Evolutionary conservation across 805 yeast genomes (phyloP).

Genomic region (Grigorovia transvaalensis): DNA sequence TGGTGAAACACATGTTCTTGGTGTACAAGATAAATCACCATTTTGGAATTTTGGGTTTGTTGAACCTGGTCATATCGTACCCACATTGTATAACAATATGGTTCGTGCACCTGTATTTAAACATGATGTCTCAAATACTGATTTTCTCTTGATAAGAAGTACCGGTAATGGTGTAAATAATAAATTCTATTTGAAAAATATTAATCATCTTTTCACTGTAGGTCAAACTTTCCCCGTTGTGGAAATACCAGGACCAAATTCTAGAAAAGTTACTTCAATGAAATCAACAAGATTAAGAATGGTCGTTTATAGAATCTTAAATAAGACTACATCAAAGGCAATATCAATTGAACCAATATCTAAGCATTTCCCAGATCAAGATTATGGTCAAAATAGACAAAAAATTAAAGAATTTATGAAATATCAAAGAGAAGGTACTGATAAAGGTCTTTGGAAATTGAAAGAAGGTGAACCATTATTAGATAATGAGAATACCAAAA

Average conservation of each 20-base stretch:
- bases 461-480: slow-evolving; percentile 60
- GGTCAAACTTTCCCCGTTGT: slow-evolving; percentile 91
- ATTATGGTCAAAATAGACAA: slow-evolving; percentile 94
- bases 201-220: slow-evolving; percentile 70
- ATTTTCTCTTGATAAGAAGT: slow-evolving; percentile 69
- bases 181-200: slow-evolving; percentile 54
- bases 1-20: slow-evolving; percentile 92
- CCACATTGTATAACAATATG: slow-evolving; percentile 87
- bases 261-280: slow-evolving; percentile 89
- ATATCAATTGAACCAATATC: slow-evolving; percentile 80
- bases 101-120: slow-evolving; percentile 85
- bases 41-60: slow-evolving; percentile 98
- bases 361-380: slow-evolving; percentile 90
- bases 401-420: slow-evolving; percentile 96
- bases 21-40: slow-evolving; percentile 93
- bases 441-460: slow-evolving; percentile 91
- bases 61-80: slow-evolving; percentile 87
- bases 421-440: slow-evolving; percentile 86
- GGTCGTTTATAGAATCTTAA: slow-evolving; percentile 84
- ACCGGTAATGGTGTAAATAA: slow-evolving; percentile 71
- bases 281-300: slow-evolving; percentile 83
- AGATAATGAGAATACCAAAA: slow-evolving; percentile 59
- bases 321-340: slow-evolving; percentile 61
- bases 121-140: slow-evolving; percentile 71
- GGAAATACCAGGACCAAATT: slow-evolving; percentile 95